Percentiles rank a stretch among this genome's conserved stretches.
These are phyloP conservation scores for Mariannaea elegans DNA, from an alignment of 2,329 filamentous ascomycete species.

Conservation along the genomic window DNA sequence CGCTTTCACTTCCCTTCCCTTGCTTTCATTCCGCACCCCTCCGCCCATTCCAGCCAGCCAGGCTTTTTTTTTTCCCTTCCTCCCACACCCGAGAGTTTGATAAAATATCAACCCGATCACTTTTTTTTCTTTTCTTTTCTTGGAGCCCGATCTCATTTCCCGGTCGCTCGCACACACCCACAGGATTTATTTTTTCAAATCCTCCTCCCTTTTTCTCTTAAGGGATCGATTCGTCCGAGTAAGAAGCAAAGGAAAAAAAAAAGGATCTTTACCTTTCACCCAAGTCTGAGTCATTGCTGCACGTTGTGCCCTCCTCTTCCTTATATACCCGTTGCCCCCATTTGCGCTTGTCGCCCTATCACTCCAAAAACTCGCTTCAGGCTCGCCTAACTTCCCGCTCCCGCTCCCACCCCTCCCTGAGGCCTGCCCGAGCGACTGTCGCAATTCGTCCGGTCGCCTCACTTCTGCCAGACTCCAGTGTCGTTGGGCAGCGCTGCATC, in stretches of 20 bases:
- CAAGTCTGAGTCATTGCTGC: constrained; percentile 19
- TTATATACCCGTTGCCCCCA: constrained; percentile 23
- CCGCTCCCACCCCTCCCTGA: constrained; percentile 32
- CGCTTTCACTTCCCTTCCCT: constrained; percentile 27
- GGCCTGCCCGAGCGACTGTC: constrained; percentile 28
- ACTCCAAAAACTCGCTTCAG: constrained; percentile 25
- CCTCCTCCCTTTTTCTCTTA: constrained; percentile 8
- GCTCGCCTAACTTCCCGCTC: constrained; percentile 37
- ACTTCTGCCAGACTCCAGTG: constrained; percentile 39
- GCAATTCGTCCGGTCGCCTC: constrained; percentile 35
- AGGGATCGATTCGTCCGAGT: background rate
- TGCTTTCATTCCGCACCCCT: constrained; percentile 28
- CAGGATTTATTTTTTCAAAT: constrained; percentile 25
- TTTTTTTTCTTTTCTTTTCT: constrained; percentile 30
- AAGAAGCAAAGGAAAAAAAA: constrained; percentile 10
- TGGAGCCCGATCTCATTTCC: constrained; percentile 34
- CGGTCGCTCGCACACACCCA: constrained; percentile 34
- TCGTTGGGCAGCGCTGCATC: constrained; percentile 44
- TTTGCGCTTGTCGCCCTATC: constrained; percentile 25
- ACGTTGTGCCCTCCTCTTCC: constrained; percentile 18
- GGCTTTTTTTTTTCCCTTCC: constrained; percentile 35
- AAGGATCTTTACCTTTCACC: background rate
- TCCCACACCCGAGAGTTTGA: constrained; percentile 42
- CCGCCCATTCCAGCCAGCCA: constrained; percentile 35
- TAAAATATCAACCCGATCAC: constrained; percentile 43